A percentile compares a stretch with the other conserved stretches of the same genome.
phyloP scores from a whole-genome alignment of 495 filamentous ascomycete species.

The Chaetomium cochliodes region DNA sequence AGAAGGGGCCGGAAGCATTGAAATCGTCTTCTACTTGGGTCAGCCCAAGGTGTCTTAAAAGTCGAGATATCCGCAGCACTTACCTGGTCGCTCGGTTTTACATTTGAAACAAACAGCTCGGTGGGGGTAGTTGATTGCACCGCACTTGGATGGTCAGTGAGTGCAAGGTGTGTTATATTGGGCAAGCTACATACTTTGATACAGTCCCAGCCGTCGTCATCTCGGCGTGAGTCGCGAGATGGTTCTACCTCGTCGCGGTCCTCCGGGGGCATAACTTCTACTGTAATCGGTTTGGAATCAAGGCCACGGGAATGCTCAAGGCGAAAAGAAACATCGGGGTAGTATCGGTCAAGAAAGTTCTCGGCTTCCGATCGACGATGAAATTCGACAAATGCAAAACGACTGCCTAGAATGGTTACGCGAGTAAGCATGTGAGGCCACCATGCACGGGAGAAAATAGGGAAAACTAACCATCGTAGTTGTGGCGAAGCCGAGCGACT shows the following conservation, averaged over 20 bases:
- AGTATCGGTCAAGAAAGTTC: constrained; percentile 64
- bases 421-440: background rate
- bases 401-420: constrained; percentile 28
- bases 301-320: constrained; percentile 36
- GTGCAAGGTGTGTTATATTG: background rate
- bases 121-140: constrained; percentile 67
- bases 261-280: constrained; percentile 60
- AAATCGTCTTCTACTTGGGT: constrained; percentile 28
- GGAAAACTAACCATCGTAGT: constrained; percentile 32
- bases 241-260: constrained; percentile 58
- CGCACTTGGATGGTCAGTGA: constrained; percentile 54
- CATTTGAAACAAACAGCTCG: constrained; percentile 72
- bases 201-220: constrained; percentile 76
- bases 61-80: constrained; percentile 31
- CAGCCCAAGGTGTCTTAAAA: background rate
- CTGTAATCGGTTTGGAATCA: constrained; percentile 50
- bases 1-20: constrained; percentile 26
- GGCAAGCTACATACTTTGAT: constrained; percentile 50
- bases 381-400: constrained; percentile 41
- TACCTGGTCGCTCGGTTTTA: constrained; percentile 67
- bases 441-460: background rate
- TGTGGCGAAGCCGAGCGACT: constrained; percentile 30
- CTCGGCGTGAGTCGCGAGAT: constrained; percentile 44
- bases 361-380: constrained; percentile 52
- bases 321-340: constrained; percentile 56